Percentiles rank a stretch among this genome's conserved stretches.
These are phyloP conservation scores for Meyerozyma athensensis DNA, from an alignment of 1,139 yeast species.

Conservation along the genomic window DNA sequence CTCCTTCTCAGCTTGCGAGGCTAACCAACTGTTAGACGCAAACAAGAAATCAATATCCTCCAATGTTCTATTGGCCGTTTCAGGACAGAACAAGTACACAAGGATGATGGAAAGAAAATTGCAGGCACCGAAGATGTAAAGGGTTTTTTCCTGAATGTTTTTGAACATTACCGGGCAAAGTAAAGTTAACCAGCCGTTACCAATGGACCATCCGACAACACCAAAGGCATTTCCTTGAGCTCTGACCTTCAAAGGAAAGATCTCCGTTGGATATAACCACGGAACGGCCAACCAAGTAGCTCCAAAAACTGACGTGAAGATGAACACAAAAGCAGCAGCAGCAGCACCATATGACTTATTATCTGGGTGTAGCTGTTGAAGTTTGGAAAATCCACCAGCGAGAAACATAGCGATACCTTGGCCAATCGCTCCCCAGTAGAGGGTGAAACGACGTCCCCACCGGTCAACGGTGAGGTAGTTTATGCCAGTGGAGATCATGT, in stretches of 20 bases:
- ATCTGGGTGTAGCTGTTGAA: conserved; percentile 22
- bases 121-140: conserved; percentile 35
- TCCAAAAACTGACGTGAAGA: conserved; percentile 33
- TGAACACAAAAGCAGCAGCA: conserved; percentile 42
- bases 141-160: conserved; percentile 35
- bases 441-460: conserved; percentile 25
- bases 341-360: conserved; percentile 33
- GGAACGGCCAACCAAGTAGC: conserved; percentile 34
- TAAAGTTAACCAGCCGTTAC: conserved; percentile 43
- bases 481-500: conserved; percentile 19
- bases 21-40: conserved; percentile 9
- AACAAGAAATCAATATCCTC: conserved; percentile 49
- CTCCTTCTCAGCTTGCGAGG: conserved; percentile 8
- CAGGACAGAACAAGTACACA: conserved; percentile 39
- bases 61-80: conserved; percentile 57
- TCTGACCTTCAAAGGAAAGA: conserved; percentile 33
- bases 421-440: conserved; percentile 30
- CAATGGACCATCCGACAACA: conserved; percentile 44
- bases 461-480: conserved; percentile 23
- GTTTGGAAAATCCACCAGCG: conserved; percentile 34
- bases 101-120: conserved; percentile 13
- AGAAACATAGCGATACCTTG: conserved; percentile 34
- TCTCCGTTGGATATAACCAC: conserved; percentile 45
- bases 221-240: conserved; percentile 36
- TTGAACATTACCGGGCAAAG: conserved; percentile 44